Conservation (phyloP, 257 asterid species). For the Voacanga thouarsii region DNA sequence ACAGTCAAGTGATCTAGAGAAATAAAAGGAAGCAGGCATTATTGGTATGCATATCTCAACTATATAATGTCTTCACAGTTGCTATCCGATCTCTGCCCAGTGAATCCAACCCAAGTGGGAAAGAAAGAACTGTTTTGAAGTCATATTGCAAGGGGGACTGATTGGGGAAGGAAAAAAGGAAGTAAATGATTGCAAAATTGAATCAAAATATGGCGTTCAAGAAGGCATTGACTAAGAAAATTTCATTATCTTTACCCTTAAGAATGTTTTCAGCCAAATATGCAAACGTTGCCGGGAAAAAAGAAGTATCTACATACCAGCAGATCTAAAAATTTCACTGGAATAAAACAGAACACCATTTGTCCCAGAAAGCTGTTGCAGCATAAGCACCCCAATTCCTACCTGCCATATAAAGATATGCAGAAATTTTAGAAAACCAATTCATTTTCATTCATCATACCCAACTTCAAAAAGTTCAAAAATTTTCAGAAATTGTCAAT, state of each 20-base stretch:
- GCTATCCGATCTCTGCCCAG: not conserved
- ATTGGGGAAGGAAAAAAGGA: not conserved
- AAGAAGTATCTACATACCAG: slow-evolving; percentile 46
- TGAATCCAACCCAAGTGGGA: not conserved
- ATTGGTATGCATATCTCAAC: not conserved
- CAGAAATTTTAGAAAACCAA: slow-evolving; percentile 13
- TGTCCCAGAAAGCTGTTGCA: slow-evolving; percentile 80
- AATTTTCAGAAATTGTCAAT: not conserved
- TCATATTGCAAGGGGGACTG: not conserved
- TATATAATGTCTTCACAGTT: not conserved
- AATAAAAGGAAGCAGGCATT: not conserved
- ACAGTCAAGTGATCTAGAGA: not conserved
- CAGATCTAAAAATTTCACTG: slow-evolving; percentile 68
- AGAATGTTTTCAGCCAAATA: not conserved
- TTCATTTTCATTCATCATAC: not conserved
- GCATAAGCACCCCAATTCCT: slow-evolving; percentile 74
- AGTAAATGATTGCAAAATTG: not conserved
- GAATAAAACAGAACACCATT: slow-evolving; percentile 90
- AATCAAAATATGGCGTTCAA: not conserved
- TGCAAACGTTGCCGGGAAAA: not conserved
- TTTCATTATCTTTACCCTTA: not conserved
- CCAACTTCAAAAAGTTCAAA: not conserved
- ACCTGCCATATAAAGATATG: slow-evolving; percentile 40
- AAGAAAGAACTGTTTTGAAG: not conserved
- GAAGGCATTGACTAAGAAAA: not conserved